phyloP scores from a whole-genome alignment of 768 basidiomycete species.

The Hirschioporus abietinus region DNA sequence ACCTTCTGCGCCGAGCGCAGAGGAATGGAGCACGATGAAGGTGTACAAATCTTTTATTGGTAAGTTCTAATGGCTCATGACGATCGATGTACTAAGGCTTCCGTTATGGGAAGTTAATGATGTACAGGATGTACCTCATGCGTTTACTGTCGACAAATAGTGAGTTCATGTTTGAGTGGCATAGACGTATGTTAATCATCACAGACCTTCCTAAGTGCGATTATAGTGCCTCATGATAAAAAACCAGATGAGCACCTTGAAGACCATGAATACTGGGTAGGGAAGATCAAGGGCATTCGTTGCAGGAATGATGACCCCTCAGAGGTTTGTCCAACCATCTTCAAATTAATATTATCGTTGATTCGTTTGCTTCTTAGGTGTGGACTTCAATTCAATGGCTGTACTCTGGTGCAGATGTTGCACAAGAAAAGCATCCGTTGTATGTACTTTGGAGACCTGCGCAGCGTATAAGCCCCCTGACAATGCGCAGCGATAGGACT shows the following conservation, averaged over 20 bases:
- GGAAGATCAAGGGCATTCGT: constrained; percentile 41
- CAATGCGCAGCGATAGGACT: constrained; percentile 29
- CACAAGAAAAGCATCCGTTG: constrained; percentile 41
- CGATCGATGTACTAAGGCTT: neutral
- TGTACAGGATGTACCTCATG: constrained; percentile 23
- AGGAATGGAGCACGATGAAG: constrained; percentile 18
- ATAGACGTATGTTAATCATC: constrained; percentile 1
- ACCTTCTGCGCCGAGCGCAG: constrained; percentile 13
- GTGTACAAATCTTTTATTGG: constrained; percentile 17
- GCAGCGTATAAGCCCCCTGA: neutral
- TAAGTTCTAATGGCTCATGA: neutral
- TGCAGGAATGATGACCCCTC: constrained; percentile 17
- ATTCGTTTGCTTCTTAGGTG: constrained; percentile 30
- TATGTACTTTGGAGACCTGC: constrained; percentile 23
- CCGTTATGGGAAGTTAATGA: constrained; percentile 16
- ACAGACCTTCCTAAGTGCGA: constrained; percentile 26
- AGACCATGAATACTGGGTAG: constrained; percentile 47
- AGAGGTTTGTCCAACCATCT: constrained; percentile 21
- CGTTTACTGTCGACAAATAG: constrained; percentile 31
- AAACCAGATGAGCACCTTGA: constrained; percentile 23
- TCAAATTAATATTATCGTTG: neutral
- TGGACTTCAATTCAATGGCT: constrained; percentile 54
- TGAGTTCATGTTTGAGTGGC: constrained; percentile 19
- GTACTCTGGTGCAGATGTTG: constrained; percentile 46
- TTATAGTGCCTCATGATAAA: constrained; percentile 34